Conservation (phyloP, 1,139 yeast genomes). For the Pichia sp. region DNA sequence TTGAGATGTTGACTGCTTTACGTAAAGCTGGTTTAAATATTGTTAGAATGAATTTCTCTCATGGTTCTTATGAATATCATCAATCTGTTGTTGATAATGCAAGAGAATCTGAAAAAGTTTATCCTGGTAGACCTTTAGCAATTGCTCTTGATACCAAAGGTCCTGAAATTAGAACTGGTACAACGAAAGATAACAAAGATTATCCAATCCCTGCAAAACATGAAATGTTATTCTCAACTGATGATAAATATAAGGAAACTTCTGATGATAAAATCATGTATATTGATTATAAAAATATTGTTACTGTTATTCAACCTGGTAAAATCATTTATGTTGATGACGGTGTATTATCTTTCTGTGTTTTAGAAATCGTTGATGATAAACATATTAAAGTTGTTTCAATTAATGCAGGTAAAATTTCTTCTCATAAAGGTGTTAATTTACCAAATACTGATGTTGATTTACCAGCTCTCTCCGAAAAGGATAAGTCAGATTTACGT, state of each 20-base stretch:
- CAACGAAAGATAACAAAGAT: constrained; percentile 73
- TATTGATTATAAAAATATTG: constrained; percentile 91
- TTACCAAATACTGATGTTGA: constrained; percentile 98
- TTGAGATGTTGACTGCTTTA: constrained; percentile 75
- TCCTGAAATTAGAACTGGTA: constrained; percentile 98
- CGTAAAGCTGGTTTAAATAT: constrained; percentile 97
- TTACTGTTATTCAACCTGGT: constrained; percentile 85
- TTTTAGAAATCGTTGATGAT: constrained; percentile 70
- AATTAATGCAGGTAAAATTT: constrained; percentile 90
- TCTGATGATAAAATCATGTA: constrained; percentile 79
- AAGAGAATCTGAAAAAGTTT: constrained; percentile 83
- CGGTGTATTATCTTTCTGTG: constrained; percentile 96
- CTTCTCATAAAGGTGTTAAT: constrained; percentile 98
- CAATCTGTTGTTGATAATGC: constrained; percentile 94
- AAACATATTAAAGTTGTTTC: constrained; percentile 79
- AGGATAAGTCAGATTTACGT: constrained; percentile 83
- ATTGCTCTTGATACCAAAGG: constrained; percentile 99
- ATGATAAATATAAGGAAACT: constrained; percentile 63
- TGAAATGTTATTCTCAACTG: constrained; percentile 90
- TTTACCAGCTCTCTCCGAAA: constrained; percentile 94
- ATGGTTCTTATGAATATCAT: constrained; percentile 96
- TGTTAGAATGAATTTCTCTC: constrained; percentile 98
- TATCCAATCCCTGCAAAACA: constrained; percentile 79
- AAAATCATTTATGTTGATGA: constrained; percentile 91
- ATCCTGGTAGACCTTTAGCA: constrained; percentile 94